Percentiles rank a stretch among this genome's conserved stretches.
These are phyloP conservation scores for Termitomyces sp. DNA, from an alignment of 768 basidiomycete genomes.

Conservation along the genomic window DNA sequence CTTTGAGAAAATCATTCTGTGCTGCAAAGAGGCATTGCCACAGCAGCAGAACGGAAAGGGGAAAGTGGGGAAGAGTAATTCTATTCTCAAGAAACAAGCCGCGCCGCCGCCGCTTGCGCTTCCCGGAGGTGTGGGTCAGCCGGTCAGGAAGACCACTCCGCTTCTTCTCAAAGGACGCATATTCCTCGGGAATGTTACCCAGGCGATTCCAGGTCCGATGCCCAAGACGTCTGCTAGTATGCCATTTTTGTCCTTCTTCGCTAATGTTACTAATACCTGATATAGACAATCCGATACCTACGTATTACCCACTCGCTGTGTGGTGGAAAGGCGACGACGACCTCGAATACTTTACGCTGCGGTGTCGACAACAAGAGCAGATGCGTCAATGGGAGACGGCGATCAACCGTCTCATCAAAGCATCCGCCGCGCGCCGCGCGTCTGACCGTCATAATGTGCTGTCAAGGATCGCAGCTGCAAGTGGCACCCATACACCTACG, in stretches of 20 bases:
- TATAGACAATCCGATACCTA: conserved; percentile 43
- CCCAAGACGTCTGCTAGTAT: conserved; percentile 47
- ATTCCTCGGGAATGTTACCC: conserved; percentile 93
- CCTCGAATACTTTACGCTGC: conserved; percentile 89
- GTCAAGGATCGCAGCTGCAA: conserved; percentile 46
- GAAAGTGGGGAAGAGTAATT: conserved; percentile 80
- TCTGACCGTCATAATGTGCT: conserved; percentile 50
- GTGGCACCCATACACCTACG: conserved; percentile 39
- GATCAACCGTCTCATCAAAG: conserved; percentile 83
- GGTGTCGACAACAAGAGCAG: conserved; percentile 89
- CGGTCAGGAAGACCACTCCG: conserved; percentile 72
- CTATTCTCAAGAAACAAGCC: conserved; percentile 81
- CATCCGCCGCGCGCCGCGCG: conserved; percentile 63
- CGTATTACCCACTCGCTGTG: conserved; percentile 77
- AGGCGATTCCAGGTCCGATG: conserved; percentile 60
- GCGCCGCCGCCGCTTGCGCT: conserved; percentile 40
- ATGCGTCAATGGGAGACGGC: conserved; percentile 88
- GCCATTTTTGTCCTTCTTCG: conserved; percentile 21
- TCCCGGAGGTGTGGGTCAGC: conserved; percentile 48
- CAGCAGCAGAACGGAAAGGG: conserved; percentile 54
- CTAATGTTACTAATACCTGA: neutral
- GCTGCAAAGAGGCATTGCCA: conserved; percentile 87
- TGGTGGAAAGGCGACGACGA: conserved; percentile 96
- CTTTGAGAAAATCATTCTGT: conserved; percentile 97
- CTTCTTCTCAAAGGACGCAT: conserved; percentile 94